Percentiles rank a stretch among this genome's conserved stretches.
Evolutionary conservation across 805 yeast species (phyloP).

Genomic region (Lachancea waltii): DNA sequence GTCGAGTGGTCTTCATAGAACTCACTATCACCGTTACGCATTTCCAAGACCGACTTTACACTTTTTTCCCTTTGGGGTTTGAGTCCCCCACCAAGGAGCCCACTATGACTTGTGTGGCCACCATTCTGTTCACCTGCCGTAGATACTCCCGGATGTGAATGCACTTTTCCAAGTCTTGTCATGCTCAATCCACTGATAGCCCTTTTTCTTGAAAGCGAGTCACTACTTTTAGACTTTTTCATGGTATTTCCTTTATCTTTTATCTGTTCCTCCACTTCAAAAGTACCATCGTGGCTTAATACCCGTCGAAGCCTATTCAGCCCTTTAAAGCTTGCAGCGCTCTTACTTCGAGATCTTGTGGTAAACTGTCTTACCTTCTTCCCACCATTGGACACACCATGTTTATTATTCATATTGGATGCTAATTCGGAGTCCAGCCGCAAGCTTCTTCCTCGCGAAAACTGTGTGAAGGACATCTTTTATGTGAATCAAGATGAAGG

Average conservation of each 20-base stretch:
- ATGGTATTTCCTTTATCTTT: constrained; percentile 12
- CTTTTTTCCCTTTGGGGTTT: constrained; percentile 28
- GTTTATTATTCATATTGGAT: constrained; percentile 11
- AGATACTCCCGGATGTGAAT: constrained; percentile 17
- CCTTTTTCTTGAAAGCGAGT: constrained; percentile 24
- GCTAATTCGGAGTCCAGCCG: constrained; percentile 14
- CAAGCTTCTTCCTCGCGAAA: constrained; percentile 13
- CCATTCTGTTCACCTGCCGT: constrained; percentile 12
- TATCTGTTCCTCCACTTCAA: constrained; percentile 9
- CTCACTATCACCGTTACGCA: constrained; percentile 21
- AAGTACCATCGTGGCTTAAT: constrained; percentile 22
- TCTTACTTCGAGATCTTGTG: constrained; percentile 29
- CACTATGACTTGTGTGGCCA: constrained; percentile 19
- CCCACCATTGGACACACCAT: constrained; percentile 6
- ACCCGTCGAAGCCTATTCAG: constrained; percentile 20
- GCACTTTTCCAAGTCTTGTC: constrained; percentile 28
- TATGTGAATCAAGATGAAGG: neutral
- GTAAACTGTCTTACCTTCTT: constrained; percentile 24
- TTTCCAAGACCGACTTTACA: constrained; percentile 25
- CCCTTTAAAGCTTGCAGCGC: constrained; percentile 30
- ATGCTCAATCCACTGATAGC: constrained; percentile 30
- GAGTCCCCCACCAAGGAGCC: constrained; percentile 14
- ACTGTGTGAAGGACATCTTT: neutral
- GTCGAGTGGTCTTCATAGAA: constrained; percentile 21
- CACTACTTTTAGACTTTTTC: constrained; percentile 27